Evolutionary conservation across 2,329 filamentous ascomycete species (phyloP).

Genomic region (Alternaria dauci): DNA sequence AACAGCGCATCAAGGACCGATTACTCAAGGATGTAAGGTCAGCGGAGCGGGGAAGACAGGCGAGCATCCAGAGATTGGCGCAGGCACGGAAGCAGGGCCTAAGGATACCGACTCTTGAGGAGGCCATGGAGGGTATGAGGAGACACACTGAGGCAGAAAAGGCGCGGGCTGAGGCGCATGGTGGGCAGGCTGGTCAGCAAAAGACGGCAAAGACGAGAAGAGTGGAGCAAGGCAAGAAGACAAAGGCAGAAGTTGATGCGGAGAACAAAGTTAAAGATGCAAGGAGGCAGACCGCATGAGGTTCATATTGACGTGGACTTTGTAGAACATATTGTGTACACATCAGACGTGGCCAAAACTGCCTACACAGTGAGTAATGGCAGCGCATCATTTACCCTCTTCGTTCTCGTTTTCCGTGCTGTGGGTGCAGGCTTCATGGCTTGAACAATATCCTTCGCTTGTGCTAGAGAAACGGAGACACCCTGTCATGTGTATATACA

Average conservation of each 20-base stretch:
- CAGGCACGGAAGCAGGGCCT: slow-evolving; percentile 39
- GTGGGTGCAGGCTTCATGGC: neutral
- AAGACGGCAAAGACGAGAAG: slow-evolving; percentile 39
- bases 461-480: neutral
- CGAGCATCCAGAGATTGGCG: slow-evolving; percentile 40
- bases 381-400: neutral
- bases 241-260: slow-evolving; percentile 33
- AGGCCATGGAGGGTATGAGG: slow-evolving; percentile 41
- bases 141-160: slow-evolving; percentile 31
- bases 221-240: slow-evolving; percentile 34
- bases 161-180: slow-evolving; percentile 32
- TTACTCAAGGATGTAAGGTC: slow-evolving; percentile 65
- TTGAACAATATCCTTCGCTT: neutral
- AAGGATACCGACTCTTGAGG: slow-evolving; percentile 41
- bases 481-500: neutral
- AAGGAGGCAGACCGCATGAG: slow-evolving; percentile 28
- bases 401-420: neutral
- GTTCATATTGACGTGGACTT: neutral
- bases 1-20: slow-evolving; percentile 63
- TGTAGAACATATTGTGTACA: slow-evolving; percentile 9
- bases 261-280: slow-evolving; percentile 35
- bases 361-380: neutral
- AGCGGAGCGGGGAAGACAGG: slow-evolving; percentile 45
- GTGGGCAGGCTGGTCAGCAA: slow-evolving; percentile 38
- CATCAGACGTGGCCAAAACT: neutral